Conservation (phyloP, 495 filamentous ascomycete species). For the Penicillium ucsense region DNA sequence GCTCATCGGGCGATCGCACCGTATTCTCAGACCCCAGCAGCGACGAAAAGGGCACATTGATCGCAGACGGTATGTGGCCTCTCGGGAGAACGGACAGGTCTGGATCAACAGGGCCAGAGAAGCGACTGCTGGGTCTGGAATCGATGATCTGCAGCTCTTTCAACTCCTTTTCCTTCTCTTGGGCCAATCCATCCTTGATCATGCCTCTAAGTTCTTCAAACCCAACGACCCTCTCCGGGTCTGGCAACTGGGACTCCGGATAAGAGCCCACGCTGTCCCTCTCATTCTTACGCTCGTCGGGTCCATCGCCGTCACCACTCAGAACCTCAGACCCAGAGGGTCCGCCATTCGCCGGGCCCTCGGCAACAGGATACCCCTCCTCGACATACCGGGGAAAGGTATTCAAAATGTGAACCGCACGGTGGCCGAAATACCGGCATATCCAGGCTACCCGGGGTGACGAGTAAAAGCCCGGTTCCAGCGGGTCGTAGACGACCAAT, state of each 20-base stretch:
- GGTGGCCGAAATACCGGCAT: slow-evolving; percentile 19
- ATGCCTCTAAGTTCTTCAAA: not conserved
- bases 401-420: slow-evolving; percentile 22
- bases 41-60: slow-evolving; percentile 21
- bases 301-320: not conserved
- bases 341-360: not conserved
- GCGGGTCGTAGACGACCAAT: slow-evolving; percentile 24
- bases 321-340: not conserved
- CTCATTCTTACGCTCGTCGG: not conserved
- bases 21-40: slow-evolving; percentile 11
- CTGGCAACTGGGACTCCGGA: not conserved
- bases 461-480: slow-evolving; percentile 20
- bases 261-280: not conserved
- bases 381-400: slow-evolving; percentile 18
- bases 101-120: slow-evolving; percentile 8
- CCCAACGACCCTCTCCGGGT: not conserved
- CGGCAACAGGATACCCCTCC: not conserved
- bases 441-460: slow-evolving; percentile 24
- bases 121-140: not conserved
- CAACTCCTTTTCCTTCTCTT: not conserved
- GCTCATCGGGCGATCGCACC: slow-evolving; percentile 5
- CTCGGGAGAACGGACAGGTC: slow-evolving; percentile 5
- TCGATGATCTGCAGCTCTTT: not conserved
- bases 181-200: not conserved
- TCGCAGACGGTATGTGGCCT: slow-evolving; percentile 23